A percentile compares a stretch with the other conserved stretches of the same genome.
phyloP scores from a whole-genome alignment of 164 flowering plant species.

The Sextonia rubra region DNA sequence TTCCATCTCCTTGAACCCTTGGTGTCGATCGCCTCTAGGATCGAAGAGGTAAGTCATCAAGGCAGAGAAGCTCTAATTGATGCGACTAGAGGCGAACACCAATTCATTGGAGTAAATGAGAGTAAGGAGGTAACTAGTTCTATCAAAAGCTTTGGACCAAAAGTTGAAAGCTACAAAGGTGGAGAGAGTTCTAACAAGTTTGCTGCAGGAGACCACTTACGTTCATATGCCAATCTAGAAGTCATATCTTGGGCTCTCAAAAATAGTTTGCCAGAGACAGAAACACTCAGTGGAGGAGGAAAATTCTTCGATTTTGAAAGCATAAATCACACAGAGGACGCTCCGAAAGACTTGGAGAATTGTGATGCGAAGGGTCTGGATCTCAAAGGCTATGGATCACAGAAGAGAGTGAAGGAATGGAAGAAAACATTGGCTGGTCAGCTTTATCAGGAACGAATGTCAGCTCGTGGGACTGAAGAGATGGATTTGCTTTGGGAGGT shows the following conservation, averaged over 20 bases:
- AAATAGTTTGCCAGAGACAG: not conserved
- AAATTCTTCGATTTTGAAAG: not conserved
- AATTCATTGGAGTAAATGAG: not conserved
- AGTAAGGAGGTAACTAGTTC: not conserved
- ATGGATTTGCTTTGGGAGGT: conserved; percentile 95
- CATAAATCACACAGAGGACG: not conserved
- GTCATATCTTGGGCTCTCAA: not conserved
- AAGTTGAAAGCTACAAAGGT: not conserved
- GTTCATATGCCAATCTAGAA: conserved; percentile 1
- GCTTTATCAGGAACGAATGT: conserved; percentile 63
- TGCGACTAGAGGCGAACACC: too few species aligned
- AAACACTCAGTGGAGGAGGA: not conserved
- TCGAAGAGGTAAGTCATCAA: not conserved
- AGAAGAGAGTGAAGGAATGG: conserved; percentile 88
- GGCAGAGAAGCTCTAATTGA: not conserved
- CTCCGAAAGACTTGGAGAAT: conserved; percentile 3
- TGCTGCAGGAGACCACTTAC: not conserved
- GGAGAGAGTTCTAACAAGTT: conserved; percentile 5
- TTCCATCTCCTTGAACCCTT: conserved; percentile 7
- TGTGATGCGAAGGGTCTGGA: conserved; percentile 4
- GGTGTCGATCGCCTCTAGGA: not conserved
- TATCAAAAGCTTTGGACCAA: not conserved
- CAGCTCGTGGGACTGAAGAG: conserved; percentile 45
- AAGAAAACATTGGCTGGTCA: conserved; percentile 84
- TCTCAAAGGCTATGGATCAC: conserved; percentile 49